Conservation (phyloP, 73 alveolate genomes). For the Urostyla sp. region DNA sequence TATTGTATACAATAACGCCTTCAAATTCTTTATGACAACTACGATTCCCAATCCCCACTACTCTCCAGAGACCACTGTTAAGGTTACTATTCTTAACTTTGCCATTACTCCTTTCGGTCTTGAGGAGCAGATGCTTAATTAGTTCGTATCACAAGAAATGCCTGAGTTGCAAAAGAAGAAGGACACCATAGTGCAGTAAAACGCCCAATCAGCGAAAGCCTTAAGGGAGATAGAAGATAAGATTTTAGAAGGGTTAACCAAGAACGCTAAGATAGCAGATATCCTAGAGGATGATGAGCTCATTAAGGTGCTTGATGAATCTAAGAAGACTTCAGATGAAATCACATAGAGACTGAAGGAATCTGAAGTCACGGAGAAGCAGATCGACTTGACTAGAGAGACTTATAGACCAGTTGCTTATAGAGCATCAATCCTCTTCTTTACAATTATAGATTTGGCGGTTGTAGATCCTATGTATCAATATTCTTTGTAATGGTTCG, state of each 20-base stretch:
- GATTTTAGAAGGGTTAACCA: conserved; percentile 92
- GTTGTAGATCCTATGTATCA: conserved; percentile 97
- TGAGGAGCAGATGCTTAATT: conserved; percentile 96
- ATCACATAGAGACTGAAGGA: conserved; percentile 95
- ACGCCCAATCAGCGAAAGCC: conserved; percentile 82
- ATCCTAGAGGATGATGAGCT: conserved; percentile 96
- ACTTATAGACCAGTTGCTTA: conserved; percentile 99
- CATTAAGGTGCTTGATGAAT: conserved; percentile 92
- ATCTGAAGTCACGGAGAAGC: conserved; percentile 96
- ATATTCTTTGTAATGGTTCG: conserved; percentile 99
- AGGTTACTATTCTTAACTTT: conserved; percentile 99
- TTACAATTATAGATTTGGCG: conserved; percentile 98
- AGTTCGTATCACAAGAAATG: conserved; percentile 94
- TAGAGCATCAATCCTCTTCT: conserved; percentile 98
- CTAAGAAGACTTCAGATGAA: conserved; percentile 97
- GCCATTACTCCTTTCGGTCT: conserved; percentile 99
- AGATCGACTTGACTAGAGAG: conserved; percentile 98
- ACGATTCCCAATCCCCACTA: conserved; percentile 99
- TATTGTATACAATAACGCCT: conserved; percentile 78
- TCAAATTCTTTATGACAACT: conserved; percentile 97
- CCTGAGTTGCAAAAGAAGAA: conserved; percentile 95
- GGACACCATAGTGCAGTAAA: conserved; percentile 88
- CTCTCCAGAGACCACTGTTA: conserved; percentile 98
- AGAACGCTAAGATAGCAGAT: conserved; percentile 93
- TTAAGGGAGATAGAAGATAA: conserved; percentile 96